Evolutionary conservation across 2,329 filamentous ascomycete genomes (phyloP), one percentile per base, ranked within the genome.

Genomic region (Penicillium thymicola): DNA sequence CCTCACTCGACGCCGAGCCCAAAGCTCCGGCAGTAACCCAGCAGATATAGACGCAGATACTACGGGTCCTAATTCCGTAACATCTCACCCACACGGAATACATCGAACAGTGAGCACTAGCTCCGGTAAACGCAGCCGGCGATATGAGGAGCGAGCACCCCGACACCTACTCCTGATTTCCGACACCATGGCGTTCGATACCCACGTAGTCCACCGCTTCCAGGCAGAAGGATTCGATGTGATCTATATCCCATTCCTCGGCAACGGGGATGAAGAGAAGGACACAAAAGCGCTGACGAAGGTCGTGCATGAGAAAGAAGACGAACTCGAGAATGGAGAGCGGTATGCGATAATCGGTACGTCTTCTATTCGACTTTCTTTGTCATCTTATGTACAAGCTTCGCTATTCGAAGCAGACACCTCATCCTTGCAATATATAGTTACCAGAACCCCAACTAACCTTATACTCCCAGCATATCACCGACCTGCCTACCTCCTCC

Each of bases 341-440:
- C 76, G 80, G 51, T 87, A 83, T 72, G 84, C 81, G 5, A 80
- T 86, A 63, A 79, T 86, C 69, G 82, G 82, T 85, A 79, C 58
- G 69, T 67, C 16, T 28, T 21, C 8, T 21, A 30, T 30, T 25
- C 6, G 9, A 4, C 14, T 25, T 38, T 30, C 7, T 23, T 21
- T 10, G 3, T 36, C 8, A 21, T 25, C 7, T 28, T 28, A 5
- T 21, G 18, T 9, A n/a, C 13, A 47, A 16, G 11, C 16, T 28
- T 16, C 10, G 8, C 9, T 18, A 10, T 25, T 40, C 14, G 18
- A 40, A 43, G n/a, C 23, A 36, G 7, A 14, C 0, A 28, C 16
- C 16, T 18, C 1, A 36, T 8, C 11, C 11, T 8, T 36, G 3
- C 30, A 34, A 44, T 16, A 16, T 18, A 21, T 43, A 34, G 2